Evolutionary conservation across 805 yeast species (phyloP), one percentile per base, ranked within the genome.

Genomic region (Kodamaea nitidulidarum): DNA sequence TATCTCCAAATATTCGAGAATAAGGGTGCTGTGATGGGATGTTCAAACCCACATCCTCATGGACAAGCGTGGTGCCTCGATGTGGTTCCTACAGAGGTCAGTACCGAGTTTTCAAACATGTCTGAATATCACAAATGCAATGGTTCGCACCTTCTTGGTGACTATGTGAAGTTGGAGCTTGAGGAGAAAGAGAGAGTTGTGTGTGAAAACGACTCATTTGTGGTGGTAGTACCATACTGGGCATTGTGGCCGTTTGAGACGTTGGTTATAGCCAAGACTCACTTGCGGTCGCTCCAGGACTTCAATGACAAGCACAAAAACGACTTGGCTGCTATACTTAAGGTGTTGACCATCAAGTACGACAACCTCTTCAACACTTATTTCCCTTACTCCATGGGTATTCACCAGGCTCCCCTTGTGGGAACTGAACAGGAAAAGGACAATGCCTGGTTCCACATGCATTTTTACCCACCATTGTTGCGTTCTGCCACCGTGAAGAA

Each of bases 221-320:
- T 83, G 15, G 84, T 74, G 4, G 77, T 83, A 8, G 88, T 83
- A 14, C 90, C 90, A 39, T 83, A 78, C 55, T 83, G 91, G 91
- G 90, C 88, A 4, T 69, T 78, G 25, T 83, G 90, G 90, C 91
- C 91, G 11, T 83, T 81, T 55, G 88, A 83, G 60, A 78, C 86
- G 4, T 60, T 83, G 61, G 62, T 83, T 24, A 59, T 82, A 4
- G 55, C 86, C n/a, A 77, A 77, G 51, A 57, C 63, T 10, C 80
- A 79, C 42, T 60, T 79, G 37, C 58, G 71, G 16, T 73, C 79
- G 9, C 55, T 81, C 10, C 62, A 60, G 29, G 72, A 73, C 20
- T 72, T 81, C 47, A 61, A 59, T 20, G 66, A 60, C 28, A 56
- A 60, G 42, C 76, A 82, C 45, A 70, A 67, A 40, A 14, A 29